phyloP scores from a whole-genome alignment of 192 early-diverging fungal genomes.

The Coemansia aciculifera region DNA sequence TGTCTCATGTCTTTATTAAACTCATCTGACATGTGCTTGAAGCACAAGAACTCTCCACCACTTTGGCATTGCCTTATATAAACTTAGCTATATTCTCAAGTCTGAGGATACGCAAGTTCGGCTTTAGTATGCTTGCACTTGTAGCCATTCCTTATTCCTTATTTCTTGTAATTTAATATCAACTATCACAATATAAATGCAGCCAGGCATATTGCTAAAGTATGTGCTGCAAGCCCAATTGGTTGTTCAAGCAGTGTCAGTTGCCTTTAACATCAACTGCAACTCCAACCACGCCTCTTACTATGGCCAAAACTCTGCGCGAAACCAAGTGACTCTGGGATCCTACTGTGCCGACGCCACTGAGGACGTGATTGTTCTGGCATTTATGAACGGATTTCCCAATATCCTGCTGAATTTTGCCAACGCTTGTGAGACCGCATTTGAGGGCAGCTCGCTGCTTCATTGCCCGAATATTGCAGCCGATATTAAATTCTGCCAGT shows the following conservation, averaged over 20 bases:
- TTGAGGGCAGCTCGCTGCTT: slow-evolving; percentile 58
- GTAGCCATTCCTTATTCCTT: not conserved
- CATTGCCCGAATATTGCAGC: slow-evolving; percentile 60
- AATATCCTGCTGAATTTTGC: slow-evolving; percentile 63
- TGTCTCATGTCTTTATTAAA: not conserved
- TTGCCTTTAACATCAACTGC: slow-evolving; percentile 42
- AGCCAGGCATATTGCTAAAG: not conserved
- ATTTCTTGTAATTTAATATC: not conserved
- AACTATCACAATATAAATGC: not conserved
- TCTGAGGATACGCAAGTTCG: not conserved
- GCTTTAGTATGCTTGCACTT: not conserved
- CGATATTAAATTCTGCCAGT: slow-evolving; percentile 71
- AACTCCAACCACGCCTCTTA: slow-evolving; percentile 54
- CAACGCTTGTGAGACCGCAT: slow-evolving; percentile 60
- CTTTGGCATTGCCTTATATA: not conserved
- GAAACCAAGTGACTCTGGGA: slow-evolving; percentile 43
- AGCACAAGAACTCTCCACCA: not conserved
- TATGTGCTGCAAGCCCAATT: not conserved
- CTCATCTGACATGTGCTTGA: not conserved
- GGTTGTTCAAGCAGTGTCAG: not conserved
- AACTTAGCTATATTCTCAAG: not conserved
- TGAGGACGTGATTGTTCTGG: slow-evolving; percentile 62
- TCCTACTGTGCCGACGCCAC: slow-evolving; percentile 65
- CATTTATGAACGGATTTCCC: slow-evolving; percentile 64
- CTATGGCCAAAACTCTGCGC: slow-evolving; percentile 55